A percentile compares a stretch with the other conserved stretches of the same genome.
Evolutionary conservation across 768 basidiomycete species (phyloP).

Genomic region (Serendipita sp.): DNA sequence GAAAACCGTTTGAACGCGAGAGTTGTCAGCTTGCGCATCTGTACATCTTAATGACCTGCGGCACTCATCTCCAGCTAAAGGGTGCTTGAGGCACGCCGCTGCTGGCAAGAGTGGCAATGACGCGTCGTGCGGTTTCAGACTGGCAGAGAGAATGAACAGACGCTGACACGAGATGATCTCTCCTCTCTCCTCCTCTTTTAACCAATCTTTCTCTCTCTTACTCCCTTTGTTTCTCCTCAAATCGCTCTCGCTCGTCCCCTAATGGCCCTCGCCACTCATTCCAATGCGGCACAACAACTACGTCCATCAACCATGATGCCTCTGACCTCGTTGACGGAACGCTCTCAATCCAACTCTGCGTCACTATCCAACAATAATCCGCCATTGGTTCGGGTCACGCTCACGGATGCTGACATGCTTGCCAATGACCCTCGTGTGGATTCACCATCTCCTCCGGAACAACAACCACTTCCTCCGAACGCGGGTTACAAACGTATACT

Average conservation of each 20-base stretch:
- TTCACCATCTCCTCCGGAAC: neutral
- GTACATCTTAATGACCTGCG: neutral
- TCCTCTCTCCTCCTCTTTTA: neutral
- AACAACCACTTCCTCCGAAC: too few relatives aligned
- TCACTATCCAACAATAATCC: neutral
- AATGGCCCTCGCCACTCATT: neutral
- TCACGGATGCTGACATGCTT: neutral
- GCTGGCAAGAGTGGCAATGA: conserved; percentile 1
- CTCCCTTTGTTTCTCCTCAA: neutral
- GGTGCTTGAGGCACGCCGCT: neutral
- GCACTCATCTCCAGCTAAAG: neutral
- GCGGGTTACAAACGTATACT: neutral
- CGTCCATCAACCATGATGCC: neutral
- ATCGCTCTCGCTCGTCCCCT: neutral
- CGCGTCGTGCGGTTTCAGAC: neutral
- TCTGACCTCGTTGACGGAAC: neutral
- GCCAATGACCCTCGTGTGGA: neutral
- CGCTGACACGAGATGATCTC: neutral
- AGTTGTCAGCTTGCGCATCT: neutral
- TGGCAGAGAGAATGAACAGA: neutral
- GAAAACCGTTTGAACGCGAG: too few relatives aligned
- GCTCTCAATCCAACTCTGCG: neutral
- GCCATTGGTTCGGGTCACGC: neutral
- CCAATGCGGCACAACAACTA: neutral
- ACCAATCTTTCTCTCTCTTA: neutral